Evolutionary conservation across 2,329 filamentous ascomycete genomes (phyloP), one percentile per base, ranked within the genome.

Genomic region (Coniosporium tulheliwenetii): DNA sequence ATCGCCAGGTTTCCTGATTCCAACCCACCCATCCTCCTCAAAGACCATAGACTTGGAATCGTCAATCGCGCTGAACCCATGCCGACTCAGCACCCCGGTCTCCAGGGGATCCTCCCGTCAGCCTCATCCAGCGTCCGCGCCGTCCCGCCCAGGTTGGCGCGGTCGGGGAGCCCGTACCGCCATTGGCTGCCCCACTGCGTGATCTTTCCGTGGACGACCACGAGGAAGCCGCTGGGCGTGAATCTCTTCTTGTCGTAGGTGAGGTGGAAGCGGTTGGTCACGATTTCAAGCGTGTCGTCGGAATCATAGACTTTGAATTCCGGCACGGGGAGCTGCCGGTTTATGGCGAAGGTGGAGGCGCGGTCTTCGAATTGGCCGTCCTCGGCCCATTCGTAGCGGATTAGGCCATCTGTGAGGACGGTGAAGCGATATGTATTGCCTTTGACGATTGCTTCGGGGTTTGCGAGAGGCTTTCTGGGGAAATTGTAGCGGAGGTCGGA

Each of bases 361-460:
- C 75, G 67, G 50, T 80, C 74, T 50, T 79, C 76, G 48, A 79
- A 80, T 30, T 59, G 50, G 38, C 69, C 66, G 45, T 79, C 74
- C 9, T 64, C 59, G 1, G 75, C 67, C 72, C 73, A 80, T 56
- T 79, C 75, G 45, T 72, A 77, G 30, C 76, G 70, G 26, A 79
- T 46, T 2, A 79, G 59, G 2, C 67, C 61, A 39, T 75, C 67
- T 8, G 65, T 68, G 38, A 80, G 61, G 37, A 79, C 47, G 8
- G 70, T 77, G 52, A 79, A 79, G 41, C 75, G 70, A 53, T 72
- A 79, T 3, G 32, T 35, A 3, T 3, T 3, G 12, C 32, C 32
- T 35, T 35, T n/a, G 14, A 35, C 14, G 14, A 35, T 35, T n/a
- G 12, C 14, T 35, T 35, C 12, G 3, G 32, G 12, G 8, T 35